Evolutionary conservation across 2,329 filamentous ascomycete species (phyloP).

Genomic region (Remersonia thermophila): DNA sequence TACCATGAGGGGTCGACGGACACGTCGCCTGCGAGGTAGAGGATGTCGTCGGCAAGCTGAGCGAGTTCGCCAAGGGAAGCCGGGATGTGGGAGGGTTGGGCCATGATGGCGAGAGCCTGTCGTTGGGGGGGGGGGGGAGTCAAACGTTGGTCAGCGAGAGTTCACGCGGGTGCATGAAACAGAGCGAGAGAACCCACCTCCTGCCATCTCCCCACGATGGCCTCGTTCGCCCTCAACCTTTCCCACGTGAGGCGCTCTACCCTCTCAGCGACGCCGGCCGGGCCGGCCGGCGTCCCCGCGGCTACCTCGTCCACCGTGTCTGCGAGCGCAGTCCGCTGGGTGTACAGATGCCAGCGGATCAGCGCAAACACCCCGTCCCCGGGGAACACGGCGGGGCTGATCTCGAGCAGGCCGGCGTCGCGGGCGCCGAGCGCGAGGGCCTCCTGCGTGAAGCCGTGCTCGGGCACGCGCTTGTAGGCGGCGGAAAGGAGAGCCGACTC

Average conservation of each 20-base stretch:
- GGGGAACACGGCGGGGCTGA: constrained; percentile 71
- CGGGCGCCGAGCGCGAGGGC: constrained; percentile 66
- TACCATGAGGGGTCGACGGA: constrained; percentile 86
- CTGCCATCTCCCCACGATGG: constrained; percentile 66
- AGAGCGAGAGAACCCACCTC: constrained; percentile 48
- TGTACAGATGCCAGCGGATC: constrained; percentile 64
- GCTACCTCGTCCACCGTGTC: constrained; percentile 24
- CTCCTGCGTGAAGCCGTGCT: constrained; percentile 66
- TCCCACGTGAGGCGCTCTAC: constrained; percentile 64
- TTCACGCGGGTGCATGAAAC: too few species aligned
- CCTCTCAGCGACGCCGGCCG: constrained; percentile 39
- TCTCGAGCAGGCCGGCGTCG: constrained; percentile 76
- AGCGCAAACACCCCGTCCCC: constrained; percentile 64
- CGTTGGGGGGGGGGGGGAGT: too few species aligned
- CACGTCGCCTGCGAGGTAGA: constrained; percentile 70
- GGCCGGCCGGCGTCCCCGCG: constrained; percentile 21
- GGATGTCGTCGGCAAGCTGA: constrained; percentile 80
- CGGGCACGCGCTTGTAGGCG: constrained; percentile 66
- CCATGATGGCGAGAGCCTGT: constrained; percentile 85
- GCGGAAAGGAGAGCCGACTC: constrained; percentile 70
- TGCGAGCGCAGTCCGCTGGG: constrained; percentile 49
- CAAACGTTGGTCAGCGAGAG: too few species aligned
- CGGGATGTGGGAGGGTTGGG: constrained; percentile 66
- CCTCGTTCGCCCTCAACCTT: constrained; percentile 60
- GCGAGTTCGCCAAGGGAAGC: constrained; percentile 68